phyloP scores from a whole-genome alignment of 441 rosid species.

The Corymbia citriodora region DNA sequence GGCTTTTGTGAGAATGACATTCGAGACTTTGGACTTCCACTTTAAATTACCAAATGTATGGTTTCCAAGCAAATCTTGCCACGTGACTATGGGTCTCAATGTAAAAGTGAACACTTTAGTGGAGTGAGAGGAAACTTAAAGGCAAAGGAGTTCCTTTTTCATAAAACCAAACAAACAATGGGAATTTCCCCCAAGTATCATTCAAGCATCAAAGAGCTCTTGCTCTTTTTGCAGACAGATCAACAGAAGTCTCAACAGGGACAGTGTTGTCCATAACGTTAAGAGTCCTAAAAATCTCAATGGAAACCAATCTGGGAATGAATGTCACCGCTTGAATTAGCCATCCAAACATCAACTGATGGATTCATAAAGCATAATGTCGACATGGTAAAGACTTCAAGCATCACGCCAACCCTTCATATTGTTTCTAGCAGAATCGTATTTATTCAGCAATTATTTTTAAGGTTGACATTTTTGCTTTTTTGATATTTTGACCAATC shows the following conservation, averaged over 20 bases:
- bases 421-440: neutral
- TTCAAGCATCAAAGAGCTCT: neutral
- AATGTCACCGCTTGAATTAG: neutral
- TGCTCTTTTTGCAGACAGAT: neutral
- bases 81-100: neutral
- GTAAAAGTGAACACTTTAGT: neutral
- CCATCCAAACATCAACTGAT: neutral
- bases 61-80: neutral
- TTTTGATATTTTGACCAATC: neutral
- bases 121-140: neutral
- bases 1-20: neutral
- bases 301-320: neutral
- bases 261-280: neutral
- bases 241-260: neutral
- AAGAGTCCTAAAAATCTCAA: neutral
- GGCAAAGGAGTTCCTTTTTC: neutral
- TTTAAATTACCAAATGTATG: neutral
- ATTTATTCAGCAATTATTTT: neutral
- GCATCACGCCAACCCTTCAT: neutral
- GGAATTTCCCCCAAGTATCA: neutral
- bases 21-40: neutral
- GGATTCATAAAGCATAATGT: neutral
- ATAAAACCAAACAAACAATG: neutral
- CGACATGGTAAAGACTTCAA: neutral
- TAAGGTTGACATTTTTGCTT: neutral